phyloP scores from a whole-genome alignment of 2,329 filamentous ascomycete species.

The Pyricularia grisea region DNA sequence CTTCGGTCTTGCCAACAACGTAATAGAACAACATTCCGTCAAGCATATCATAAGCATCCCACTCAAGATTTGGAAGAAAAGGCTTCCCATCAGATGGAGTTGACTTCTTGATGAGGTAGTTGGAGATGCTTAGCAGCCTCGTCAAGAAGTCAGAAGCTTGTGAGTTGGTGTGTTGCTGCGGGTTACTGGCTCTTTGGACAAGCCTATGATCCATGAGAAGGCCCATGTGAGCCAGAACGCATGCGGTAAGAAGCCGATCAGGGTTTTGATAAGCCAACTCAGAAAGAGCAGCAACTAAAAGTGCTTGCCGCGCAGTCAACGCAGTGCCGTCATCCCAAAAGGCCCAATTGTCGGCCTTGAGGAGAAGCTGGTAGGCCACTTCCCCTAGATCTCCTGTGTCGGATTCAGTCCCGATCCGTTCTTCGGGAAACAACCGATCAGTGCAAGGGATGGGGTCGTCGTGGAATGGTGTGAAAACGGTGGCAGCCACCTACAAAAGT shows the following conservation, averaged over 20 bases:
- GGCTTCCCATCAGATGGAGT: neutral
- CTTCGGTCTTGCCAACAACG: neutral
- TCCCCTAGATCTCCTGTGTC: neutral
- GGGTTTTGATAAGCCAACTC: conserved; percentile 5
- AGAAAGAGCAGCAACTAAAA: conserved; percentile 14
- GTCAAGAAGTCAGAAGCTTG: neutral
- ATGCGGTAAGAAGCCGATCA: conserved; percentile 6
- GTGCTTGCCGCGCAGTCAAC: conserved; percentile 11
- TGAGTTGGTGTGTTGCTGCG: neutral
- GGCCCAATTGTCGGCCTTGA: neutral
- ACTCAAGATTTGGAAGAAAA: conserved; percentile 8
- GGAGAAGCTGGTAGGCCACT: neutral
- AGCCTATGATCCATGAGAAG: conserved; percentile 15
- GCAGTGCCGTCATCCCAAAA: neutral
- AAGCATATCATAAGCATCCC: conserved; percentile 16
- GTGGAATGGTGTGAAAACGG: neutral
- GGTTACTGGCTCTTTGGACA: conserved; percentile 12
- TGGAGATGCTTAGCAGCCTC: neutral
- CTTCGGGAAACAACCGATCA: neutral
- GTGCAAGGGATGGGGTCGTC: neutral
- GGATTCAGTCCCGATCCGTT: neutral
- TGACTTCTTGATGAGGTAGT: conserved; percentile 3
- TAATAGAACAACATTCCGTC: conserved; percentile 13
- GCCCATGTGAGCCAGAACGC: conserved; percentile 17
- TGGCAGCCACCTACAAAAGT: neutral